Conservation (phyloP, 331 rosid species). For the Erythrophleum ivorense region DNA sequence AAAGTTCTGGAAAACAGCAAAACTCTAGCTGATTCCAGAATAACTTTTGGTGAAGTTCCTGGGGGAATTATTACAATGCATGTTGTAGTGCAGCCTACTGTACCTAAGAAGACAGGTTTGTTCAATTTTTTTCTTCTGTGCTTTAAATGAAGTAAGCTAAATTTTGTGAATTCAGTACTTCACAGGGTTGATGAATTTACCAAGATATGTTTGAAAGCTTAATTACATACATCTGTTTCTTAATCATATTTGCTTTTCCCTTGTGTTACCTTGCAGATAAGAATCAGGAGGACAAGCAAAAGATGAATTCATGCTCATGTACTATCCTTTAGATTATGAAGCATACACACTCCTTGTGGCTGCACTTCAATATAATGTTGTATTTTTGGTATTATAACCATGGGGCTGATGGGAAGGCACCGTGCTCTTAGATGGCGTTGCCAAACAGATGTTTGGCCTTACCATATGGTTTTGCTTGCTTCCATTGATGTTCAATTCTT, state of each 20-base stretch:
- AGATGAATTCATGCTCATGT: constrained; percentile 70
- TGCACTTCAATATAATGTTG: constrained; percentile 44
- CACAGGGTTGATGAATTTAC: not conserved
- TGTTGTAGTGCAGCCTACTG: constrained; percentile 66
- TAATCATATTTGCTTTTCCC: not conserved
- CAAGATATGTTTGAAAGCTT: not conserved
- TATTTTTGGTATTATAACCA: not conserved
- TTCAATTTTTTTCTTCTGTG: constrained; percentile 15
- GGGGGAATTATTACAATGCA: constrained; percentile 70
- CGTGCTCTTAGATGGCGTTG: constrained; percentile 28
- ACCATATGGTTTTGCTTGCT: constrained; percentile 35
- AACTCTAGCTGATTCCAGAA: constrained; percentile 68
- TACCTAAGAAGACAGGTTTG: constrained; percentile 62
- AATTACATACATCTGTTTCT: not conserved
- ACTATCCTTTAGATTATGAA: constrained; percentile 58
- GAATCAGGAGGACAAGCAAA: constrained; percentile 50
- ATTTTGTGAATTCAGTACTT: not conserved
- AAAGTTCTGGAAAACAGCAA: constrained; percentile 66
- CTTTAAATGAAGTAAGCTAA: not conserved
- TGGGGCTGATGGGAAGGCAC: constrained; percentile 29
- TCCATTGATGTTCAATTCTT: constrained; percentile 37
- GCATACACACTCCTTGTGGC: constrained; percentile 25
- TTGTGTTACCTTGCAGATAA: constrained; percentile 50
- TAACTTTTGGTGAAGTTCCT: constrained; percentile 56
- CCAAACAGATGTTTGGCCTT: constrained; percentile 25